Conservation (phyloP, 805 yeast genomes). For the Kodamaea restingae region DNA sequence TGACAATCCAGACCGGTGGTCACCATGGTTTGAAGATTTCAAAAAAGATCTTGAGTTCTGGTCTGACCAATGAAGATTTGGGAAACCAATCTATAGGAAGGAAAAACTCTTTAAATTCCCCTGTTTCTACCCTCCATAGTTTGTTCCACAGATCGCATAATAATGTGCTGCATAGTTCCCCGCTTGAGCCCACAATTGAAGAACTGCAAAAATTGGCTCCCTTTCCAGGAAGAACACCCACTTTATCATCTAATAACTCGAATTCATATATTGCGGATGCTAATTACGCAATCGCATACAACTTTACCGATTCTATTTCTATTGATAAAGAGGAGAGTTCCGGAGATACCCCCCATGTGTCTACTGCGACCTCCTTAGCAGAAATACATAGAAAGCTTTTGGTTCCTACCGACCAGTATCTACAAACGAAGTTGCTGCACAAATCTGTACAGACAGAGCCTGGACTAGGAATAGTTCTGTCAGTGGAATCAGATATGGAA, state of each 20-base stretch:
- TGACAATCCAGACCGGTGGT: conserved; percentile 28
- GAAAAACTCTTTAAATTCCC: conserved; percentile 27
- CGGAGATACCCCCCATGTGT: conserved; percentile 13
- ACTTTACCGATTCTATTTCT: conserved; percentile 31
- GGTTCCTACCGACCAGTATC: conserved; percentile 34
- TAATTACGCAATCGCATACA: conserved; percentile 28
- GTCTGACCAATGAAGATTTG: conserved; percentile 15
- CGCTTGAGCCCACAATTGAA: conserved; percentile 10
- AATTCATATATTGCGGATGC: conserved; percentile 30
- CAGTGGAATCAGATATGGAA: conserved; percentile 3
- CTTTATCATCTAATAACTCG: conserved; percentile 33
- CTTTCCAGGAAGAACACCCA: conserved; percentile 18
- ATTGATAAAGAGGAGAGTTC: conserved; percentile 21
- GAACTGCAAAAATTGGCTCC: conserved; percentile 14
- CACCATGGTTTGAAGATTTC: conserved; percentile 22
- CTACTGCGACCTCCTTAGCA: conserved; percentile 11
- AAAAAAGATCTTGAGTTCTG: conserved; percentile 21
- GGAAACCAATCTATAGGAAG: conserved; percentile 9
- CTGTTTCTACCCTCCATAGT: conserved; percentile 29
- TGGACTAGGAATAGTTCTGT: conserved; percentile 19
- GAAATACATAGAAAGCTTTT: conserved; percentile 29
- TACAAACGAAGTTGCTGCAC: conserved; percentile 19
- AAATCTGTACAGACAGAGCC: conserved; percentile 14
- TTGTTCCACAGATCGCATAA: conserved; percentile 29
- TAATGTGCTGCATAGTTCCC: conserved; percentile 10